Conservation (phyloP, 352 stramenopile genomes). For the Blastocystis hominis region DNA sequence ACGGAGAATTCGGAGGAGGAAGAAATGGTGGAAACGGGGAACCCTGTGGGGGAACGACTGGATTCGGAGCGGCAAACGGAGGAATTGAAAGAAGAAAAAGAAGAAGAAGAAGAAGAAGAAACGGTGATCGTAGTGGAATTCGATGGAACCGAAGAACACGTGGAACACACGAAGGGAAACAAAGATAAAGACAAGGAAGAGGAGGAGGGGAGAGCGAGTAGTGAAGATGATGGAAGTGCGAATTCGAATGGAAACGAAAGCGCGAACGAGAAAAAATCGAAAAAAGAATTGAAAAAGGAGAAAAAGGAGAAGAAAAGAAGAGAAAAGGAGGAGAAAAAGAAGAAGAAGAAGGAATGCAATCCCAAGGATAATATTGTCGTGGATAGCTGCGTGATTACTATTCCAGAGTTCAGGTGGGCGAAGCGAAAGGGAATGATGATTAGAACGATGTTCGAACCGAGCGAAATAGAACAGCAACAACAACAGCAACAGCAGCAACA, state of each 20-base stretch:
- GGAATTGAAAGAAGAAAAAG: background rate
- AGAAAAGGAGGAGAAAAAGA: background rate
- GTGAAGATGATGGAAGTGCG: background rate
- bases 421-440: background rate
- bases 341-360: background rate
- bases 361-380: constrained; percentile 14
- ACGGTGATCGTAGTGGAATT: too few relatives aligned
- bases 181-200: background rate
- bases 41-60: background rate
- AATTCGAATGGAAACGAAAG: background rate
- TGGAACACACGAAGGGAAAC: too few relatives aligned
- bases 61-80: background rate
- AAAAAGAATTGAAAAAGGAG: background rate
- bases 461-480: background rate
- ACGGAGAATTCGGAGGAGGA: background rate
- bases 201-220: background rate
- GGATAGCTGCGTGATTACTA: background rate
- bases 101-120: background rate
- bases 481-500: too few relatives aligned
- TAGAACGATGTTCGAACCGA: background rate
- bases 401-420: background rate
- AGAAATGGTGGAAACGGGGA: background rate
- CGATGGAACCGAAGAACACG: too few relatives aligned
- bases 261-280: background rate
- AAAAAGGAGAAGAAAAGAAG: background rate